Evolutionary conservation across 2,329 filamentous ascomycete species (phyloP).

Genomic region (Xylariaceae sp.): DNA sequence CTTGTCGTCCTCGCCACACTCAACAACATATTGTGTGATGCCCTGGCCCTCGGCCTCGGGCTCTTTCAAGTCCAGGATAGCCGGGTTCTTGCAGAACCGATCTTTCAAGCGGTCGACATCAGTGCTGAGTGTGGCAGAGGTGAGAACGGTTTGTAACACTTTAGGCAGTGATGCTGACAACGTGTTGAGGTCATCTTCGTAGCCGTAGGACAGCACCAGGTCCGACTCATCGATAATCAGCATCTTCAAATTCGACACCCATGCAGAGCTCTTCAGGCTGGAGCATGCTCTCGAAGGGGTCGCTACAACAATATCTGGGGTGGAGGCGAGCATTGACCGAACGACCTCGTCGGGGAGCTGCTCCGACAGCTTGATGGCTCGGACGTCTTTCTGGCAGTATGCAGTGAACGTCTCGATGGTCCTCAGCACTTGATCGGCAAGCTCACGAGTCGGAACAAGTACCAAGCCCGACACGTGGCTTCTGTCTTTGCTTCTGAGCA

Average conservation of each 20-base stretch:
- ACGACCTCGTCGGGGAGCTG: conserved; percentile 88
- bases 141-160: conserved; percentile 83
- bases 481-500: conserved; percentile 69
- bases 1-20: conserved; percentile 95
- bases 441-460: conserved; percentile 88
- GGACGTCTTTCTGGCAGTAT: conserved; percentile 80
- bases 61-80: conserved; percentile 75
- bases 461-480: conserved; percentile 70
- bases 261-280: conserved; percentile 66
- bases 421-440: conserved; percentile 85
- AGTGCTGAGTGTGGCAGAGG: conserved; percentile 85
- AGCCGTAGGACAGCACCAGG: conserved; percentile 87
- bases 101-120: conserved; percentile 82
- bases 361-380: conserved; percentile 79
- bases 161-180: conserved; percentile 74
- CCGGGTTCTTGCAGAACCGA: conserved; percentile 78
- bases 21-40: conserved; percentile 82
- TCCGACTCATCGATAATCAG: conserved; percentile 94
- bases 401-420: conserved; percentile 69
- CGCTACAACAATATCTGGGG: conserved; percentile 83
- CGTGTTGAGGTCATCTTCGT: conserved; percentile 81
- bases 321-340: conserved; percentile 75
- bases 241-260: conserved; percentile 68
- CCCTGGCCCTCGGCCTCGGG: conserved; percentile 70
- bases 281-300: conserved; percentile 80